Percentiles rank a stretch among this genome's conserved stretches.
Conservation (phyloP, 164 flowering plant species). For the Magnolia sinica region DNA sequence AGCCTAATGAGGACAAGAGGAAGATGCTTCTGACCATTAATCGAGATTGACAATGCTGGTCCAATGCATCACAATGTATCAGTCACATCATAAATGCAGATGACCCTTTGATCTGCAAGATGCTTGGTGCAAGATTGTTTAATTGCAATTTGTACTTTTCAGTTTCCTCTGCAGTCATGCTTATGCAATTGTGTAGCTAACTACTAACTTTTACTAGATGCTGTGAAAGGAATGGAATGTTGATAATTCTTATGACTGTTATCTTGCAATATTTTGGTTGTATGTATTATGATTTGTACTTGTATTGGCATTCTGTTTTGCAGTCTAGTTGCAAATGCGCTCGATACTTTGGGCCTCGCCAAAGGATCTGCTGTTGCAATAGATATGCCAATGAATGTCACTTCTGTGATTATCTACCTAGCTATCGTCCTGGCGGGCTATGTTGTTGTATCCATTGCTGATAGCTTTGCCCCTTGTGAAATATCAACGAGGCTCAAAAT, state of each 20-base stretch:
- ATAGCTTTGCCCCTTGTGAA: constrained; percentile 84
- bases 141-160: too few species aligned
- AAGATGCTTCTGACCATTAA: too few species aligned
- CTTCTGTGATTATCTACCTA: constrained; percentile 75
- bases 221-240: neutral
- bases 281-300: neutral
- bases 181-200: too few species aligned
- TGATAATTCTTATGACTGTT: neutral
- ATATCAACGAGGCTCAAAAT: constrained; percentile 72
- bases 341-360: constrained; percentile 53
- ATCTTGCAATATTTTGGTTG: neutral
- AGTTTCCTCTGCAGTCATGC: too few species aligned
- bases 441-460: constrained; percentile 96
- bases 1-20: too few species aligned
- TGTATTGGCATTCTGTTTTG: constrained; percentile 16
- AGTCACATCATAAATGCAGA: too few species aligned
- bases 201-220: neutral
- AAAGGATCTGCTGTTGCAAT: constrained; percentile 93
- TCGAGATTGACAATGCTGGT: too few species aligned
- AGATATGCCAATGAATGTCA: constrained; percentile 93
- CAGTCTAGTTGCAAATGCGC: constrained; percentile 84
- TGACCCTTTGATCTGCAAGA: too few species aligned
- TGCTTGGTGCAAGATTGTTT: too few species aligned
- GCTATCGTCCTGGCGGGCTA: constrained; percentile 84
- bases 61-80: too few species aligned